Base-by-base conservation (phyloP, 2,329 filamentous ascomycete species). In the Acephala macrosclerotiorum region DNA sequence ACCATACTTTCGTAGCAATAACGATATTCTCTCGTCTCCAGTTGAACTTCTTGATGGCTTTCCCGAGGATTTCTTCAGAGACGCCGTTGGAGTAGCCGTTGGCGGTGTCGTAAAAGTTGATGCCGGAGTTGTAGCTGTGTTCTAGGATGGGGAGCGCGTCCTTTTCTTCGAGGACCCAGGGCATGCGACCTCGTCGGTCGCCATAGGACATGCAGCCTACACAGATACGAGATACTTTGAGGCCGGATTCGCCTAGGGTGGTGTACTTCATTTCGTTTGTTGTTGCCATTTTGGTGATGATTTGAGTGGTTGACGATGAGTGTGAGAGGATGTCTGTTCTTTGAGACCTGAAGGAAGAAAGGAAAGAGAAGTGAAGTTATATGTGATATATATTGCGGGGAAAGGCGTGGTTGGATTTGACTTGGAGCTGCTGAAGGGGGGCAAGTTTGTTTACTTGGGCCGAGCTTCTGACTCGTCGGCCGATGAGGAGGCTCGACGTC, bases 21-120 rank as follows among this genome's bases (percentile, higher is more conserved):
- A 91, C 84, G 53, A 92, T 80, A 68, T 87, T 88, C 63, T 84
- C 79, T 25, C 90, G 85, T 0, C 88, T 88, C 68, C 91, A 90
- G 45, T 83, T 79, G 80, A 86, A 91, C 65, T 87, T 80, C 71
- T 85, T 85, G 67, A 92, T 79, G 1, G 89, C 89, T 75, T 89
- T 89, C 29, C 69, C 70, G 20, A 72, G 60, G 33, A 72, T 71
- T 33, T 67, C 58, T 58, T 72, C 70, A 1, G 83, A 85, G 0
- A 76, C 77, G 22, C 85, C 85, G 64, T 86, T 86, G 60, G 82
- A 85, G 77, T 88, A 88, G 11, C 81, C 60, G 26, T 73, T 70
- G 14, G 71, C 84, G 75, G 72, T 80, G 70, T 84, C 82, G 80
- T 80, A 84, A 16, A 83, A 85, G 66, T 85, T 87, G 65, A 87